Base-by-base conservation (phyloP, 2,329 filamentous ascomycete species). In the Teratosphaeria destructans region DNA sequence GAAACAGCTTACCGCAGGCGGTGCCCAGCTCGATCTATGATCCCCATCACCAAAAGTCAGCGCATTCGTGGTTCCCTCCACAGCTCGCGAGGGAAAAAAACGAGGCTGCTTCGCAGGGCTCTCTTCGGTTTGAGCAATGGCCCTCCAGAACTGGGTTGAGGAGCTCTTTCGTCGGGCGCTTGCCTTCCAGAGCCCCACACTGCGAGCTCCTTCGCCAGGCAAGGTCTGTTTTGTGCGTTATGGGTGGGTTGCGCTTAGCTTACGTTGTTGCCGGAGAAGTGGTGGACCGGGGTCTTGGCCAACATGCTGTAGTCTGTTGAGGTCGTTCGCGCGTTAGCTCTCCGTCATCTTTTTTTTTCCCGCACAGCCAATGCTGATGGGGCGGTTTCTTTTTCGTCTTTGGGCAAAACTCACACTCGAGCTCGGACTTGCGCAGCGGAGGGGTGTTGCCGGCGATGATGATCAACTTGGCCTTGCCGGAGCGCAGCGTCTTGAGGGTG, bases 221-320 rank as follows among this genome's bases (percentile, higher is more conserved):
- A 66, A 49, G 43, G 8, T 23, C 23, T 23, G 23, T 23, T 49
- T 3, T 49, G 19, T 60, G 57, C 52, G 39, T 54, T 63, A 49
- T 47, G 58, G 43, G 19, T 62, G 23, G 23, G 23, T 23, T 2
- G 23, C 23, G 23, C 23, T 49, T 11, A n/a, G 90, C 93, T 88
- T 87, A 97, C 93, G 86, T 97, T 97, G 87, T 95, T 96, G 74
- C 94, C 94, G 71, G 84, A 84, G 82, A 96, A 97, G 85, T 99
- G 94, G 85, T 97, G 93, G 74, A 97, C 93, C 67, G 88, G 86
- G 72, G 88, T 90, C 87, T 97, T 96, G 77, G 86, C 87, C 73
- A 95, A 79, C 90, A 94, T 94, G 77, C 85, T 85, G 83, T 92
- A 91, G 82, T 90, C 68, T 70, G 62, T 55, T 43, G 4, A 52